phyloP scores from a whole-genome alignment of 2,329 filamentous ascomycete species.

The Tolypocladium pustulatum region DNA sequence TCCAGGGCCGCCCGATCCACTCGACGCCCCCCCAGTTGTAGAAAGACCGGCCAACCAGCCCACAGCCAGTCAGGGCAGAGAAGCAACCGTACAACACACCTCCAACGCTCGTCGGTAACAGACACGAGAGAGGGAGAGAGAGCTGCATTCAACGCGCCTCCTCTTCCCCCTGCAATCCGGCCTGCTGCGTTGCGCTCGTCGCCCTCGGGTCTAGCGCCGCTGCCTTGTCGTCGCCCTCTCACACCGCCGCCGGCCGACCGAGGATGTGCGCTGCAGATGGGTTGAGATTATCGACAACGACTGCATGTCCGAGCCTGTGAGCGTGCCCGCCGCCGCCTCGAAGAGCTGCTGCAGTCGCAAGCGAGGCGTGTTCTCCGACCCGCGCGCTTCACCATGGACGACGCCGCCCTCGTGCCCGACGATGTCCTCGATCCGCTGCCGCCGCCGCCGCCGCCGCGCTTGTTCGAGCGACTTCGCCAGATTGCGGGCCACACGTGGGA shows the following conservation, averaged over 20 bases:
- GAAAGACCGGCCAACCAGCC: not conserved
- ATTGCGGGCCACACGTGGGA: conserved; percentile 71
- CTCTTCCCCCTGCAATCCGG: not conserved
- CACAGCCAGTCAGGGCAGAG: not conserved
- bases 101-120: not conserved
- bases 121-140: not conserved
- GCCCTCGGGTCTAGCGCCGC: not conserved
- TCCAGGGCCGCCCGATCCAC: not conserved
- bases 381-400: conserved; percentile 34
- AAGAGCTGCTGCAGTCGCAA: not conserved
- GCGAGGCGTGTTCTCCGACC: not conserved
- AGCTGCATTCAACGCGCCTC: not conserved
- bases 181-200: not conserved
- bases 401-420: conserved; percentile 36
- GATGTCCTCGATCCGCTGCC: conserved; percentile 52
- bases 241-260: conserved; percentile 9
- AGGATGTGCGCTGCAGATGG: conserved; percentile 21
- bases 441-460: conserved; percentile 52
- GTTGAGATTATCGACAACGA: conserved; percentile 13
- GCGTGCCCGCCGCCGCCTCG: not conserved
- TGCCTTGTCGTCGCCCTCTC: not conserved
- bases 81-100: not conserved
- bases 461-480: conserved; percentile 64
- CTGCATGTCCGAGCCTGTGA: conserved; percentile 15
- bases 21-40: not conserved